Evolutionary conservation across 2,329 filamentous ascomycete genomes (phyloP).

Genomic region (Xylariaceae sp.): DNA sequence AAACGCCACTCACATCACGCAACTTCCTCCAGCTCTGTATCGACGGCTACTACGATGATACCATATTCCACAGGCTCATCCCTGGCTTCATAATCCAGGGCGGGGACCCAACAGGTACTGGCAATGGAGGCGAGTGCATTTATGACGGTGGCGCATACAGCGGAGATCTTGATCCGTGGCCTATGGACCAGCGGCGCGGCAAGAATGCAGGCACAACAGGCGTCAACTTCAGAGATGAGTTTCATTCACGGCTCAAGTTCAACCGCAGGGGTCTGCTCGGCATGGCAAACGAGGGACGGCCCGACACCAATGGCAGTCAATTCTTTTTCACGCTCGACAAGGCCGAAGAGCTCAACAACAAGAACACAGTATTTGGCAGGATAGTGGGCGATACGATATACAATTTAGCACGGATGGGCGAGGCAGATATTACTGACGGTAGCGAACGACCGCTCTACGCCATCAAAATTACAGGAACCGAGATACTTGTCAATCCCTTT

Average conservation of each 20-base stretch:
- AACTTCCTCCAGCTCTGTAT: conserved; percentile 95
- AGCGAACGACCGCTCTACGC: conserved; percentile 84
- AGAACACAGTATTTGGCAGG: conserved; percentile 91
- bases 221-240: conserved; percentile 74
- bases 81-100: conserved; percentile 93
- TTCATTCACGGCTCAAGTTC: conserved; percentile 89
- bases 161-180: conserved; percentile 70
- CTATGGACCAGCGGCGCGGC: conserved; percentile 63
- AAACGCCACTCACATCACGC: conserved; percentile 84
- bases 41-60: conserved; percentile 92
- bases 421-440: conserved; percentile 75
- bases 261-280: conserved; percentile 85
- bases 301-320: conserved; percentile 86
- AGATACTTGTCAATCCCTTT: conserved; percentile 80
- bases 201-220: conserved; percentile 58
- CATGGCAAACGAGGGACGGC: conserved; percentile 87
- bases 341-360: conserved; percentile 78
- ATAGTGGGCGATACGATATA: conserved; percentile 94
- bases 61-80: conserved; percentile 89
- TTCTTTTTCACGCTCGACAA: conserved; percentile 94
- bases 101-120: conserved; percentile 90
- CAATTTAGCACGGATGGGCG: conserved; percentile 90
- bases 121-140: conserved; percentile 87
- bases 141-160: conserved; percentile 79
- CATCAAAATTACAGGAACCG: conserved; percentile 69